phyloP scores from a whole-genome alignment of 805 yeast genomes.

The Suhomyces pyralidae region DNA sequence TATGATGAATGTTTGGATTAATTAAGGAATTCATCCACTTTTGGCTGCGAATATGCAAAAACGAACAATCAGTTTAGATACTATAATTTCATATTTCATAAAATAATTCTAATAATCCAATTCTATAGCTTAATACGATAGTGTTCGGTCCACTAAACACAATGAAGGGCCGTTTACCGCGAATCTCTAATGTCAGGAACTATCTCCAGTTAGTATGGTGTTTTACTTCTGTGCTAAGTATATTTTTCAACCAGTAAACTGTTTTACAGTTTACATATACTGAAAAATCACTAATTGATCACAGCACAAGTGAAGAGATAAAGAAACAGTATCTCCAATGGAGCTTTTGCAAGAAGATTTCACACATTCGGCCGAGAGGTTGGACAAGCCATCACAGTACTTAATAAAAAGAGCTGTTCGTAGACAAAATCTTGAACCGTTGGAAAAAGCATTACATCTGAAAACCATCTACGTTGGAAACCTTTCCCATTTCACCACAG shows the following conservation, averaged over 20 bases:
- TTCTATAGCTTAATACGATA: too few relatives aligned
- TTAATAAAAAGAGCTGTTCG: constrained; percentile 63
- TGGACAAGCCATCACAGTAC: constrained; percentile 71
- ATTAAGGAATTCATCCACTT: not conserved
- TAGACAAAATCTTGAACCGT: constrained; percentile 51
- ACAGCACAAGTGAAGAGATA: not conserved
- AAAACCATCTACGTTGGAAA: constrained; percentile 90
- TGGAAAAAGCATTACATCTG: constrained; percentile 62
- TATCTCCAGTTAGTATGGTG: not conserved
- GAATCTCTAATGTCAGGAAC: not conserved
- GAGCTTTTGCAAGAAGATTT: constrained; percentile 45
- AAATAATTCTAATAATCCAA: too few relatives aligned
- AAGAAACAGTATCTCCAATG: constrained; percentile 18
- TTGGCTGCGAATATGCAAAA: not conserved
- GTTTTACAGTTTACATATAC: not conserved
- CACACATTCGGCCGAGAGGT: constrained; percentile 60
- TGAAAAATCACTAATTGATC: not conserved
- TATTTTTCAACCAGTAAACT: not conserved
- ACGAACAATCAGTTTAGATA: too few relatives aligned
- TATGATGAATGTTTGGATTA: not conserved
- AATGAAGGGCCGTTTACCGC: not conserved
- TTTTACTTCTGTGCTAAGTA: not conserved
- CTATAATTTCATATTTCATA: too few relatives aligned
- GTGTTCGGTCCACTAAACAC: not conserved
- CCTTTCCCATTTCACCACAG: constrained; percentile 85